Percentiles rank a stretch among this genome's conserved stretches.
phyloP scores from a whole-genome alignment of 2,329 filamentous ascomycete genomes.

The Fusarium siculi region DNA sequence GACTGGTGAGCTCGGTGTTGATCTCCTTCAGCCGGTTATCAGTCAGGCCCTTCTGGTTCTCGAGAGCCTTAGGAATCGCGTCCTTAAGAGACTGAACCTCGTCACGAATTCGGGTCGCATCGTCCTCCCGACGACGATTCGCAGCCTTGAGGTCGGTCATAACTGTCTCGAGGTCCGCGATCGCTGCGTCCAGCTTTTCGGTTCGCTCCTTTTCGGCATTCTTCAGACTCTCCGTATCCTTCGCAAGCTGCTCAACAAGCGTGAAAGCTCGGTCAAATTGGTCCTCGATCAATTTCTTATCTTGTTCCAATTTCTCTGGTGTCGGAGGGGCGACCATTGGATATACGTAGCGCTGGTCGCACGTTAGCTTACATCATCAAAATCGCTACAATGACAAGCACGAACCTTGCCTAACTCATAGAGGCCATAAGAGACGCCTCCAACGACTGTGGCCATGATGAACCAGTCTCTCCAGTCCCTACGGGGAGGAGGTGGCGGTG shows the following conservation, averaged over 20 bases:
- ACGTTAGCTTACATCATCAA: conserved; percentile 20
- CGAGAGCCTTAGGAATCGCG: conserved; percentile 86
- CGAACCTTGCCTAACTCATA: conserved; percentile 87
- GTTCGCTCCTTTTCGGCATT: conserved; percentile 85
- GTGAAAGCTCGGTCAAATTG: conserved; percentile 93
- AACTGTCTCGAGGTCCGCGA: conserved; percentile 86
- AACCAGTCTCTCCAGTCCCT: conserved; percentile 99
- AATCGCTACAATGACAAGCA: not conserved
- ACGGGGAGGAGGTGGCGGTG: conserved; percentile 71
- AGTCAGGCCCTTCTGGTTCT: conserved; percentile 85
- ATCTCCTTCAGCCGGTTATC: conserved; percentile 87
- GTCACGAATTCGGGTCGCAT: conserved; percentile 85
- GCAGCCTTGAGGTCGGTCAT: conserved; percentile 84
- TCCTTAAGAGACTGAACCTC: conserved; percentile 87
- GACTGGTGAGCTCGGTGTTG: conserved; percentile 85
- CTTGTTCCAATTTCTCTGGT: conserved; percentile 90
- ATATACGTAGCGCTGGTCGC: conserved; percentile 80
- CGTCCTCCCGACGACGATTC: conserved; percentile 84
- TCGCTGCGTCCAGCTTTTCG: conserved; percentile 81
- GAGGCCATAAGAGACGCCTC: conserved; percentile 87
- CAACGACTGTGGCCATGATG: conserved; percentile 97
- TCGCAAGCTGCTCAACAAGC: conserved; percentile 89
- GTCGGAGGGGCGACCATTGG: conserved; percentile 94
- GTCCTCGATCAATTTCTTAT: conserved; percentile 92
- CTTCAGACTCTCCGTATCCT: conserved; percentile 91